These are phyloP conservation scores for Hymenoscyphus fraxineus DNA, from an alignment of 2,329 filamentous ascomycete genomes.

Conservation along the genomic window DNA sequence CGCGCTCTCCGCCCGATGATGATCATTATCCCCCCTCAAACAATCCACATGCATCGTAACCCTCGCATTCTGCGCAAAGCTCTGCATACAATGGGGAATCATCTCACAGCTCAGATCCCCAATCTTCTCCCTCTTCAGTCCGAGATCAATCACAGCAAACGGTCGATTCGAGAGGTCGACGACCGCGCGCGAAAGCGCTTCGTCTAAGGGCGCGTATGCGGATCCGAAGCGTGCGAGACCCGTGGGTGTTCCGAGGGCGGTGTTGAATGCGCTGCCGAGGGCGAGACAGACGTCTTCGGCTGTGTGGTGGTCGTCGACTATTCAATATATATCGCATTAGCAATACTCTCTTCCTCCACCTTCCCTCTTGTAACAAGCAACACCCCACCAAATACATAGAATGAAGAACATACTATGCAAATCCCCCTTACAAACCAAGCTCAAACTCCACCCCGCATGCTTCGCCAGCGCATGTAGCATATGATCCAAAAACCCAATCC, in stretches of 20 bases:
- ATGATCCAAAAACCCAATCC: conserved; percentile 97
- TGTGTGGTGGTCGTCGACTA: conserved; percentile 98
- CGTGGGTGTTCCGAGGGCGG: conserved; percentile 70
- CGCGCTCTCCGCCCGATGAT: conserved; percentile 92
- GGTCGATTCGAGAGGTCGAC: conserved; percentile 93
- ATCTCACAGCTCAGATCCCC: conserved; percentile 93
- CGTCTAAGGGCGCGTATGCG: conserved; percentile 91
- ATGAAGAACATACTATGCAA: conserved; percentile 67
- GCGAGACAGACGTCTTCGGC: conserved; percentile 94
- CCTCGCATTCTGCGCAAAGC: conserved; percentile 85
- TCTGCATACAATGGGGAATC: conserved; percentile 92
- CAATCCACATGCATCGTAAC: conserved; percentile 96
- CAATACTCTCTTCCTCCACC: background rate
- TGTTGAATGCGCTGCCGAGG: conserved; percentile 78
- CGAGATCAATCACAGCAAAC: conserved; percentile 77
- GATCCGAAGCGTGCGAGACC: conserved; percentile 88
- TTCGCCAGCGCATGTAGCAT: conserved; percentile 97
- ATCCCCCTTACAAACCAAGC: conserved; percentile 79
- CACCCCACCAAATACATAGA: background rate
- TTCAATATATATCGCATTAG: conserved; percentile 6
- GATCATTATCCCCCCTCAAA: conserved; percentile 86
- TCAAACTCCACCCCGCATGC: conserved; percentile 90
- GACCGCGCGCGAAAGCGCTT: conserved; percentile 88
- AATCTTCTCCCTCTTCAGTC: conserved; percentile 85
- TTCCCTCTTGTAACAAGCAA: background rate